Evolutionary conservation across 495 filamentous ascomycete species (phyloP).

Genomic region (Barbatosphaeria neglecta): DNA sequence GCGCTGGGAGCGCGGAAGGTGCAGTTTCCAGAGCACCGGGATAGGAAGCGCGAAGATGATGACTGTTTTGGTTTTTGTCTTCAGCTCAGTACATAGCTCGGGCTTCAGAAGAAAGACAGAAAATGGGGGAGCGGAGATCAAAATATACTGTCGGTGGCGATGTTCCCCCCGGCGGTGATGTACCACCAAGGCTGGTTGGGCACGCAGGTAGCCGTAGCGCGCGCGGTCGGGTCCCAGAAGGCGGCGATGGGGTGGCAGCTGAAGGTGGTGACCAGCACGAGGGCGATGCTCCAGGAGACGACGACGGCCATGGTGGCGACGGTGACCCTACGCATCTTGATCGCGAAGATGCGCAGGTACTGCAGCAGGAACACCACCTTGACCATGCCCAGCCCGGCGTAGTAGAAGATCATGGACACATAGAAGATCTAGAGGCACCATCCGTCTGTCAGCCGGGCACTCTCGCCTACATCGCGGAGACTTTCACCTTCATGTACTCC

Average conservation of each 20-base stretch:
- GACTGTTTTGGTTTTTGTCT: not conserved
- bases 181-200: slow-evolving; percentile 22
- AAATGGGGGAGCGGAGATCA: too few relatives aligned
- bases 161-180: slow-evolving; percentile 26
- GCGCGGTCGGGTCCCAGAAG: slow-evolving; percentile 20
- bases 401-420: slow-evolving; percentile 20
- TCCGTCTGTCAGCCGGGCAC: not conserved
- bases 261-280: slow-evolving; percentile 19
- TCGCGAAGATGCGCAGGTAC: slow-evolving; percentile 24
- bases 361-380: slow-evolving; percentile 24
- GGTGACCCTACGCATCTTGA: slow-evolving; percentile 15
- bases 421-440: slow-evolving; percentile 12
- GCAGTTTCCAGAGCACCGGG: slow-evolving; percentile 18
- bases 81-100: not conserved
- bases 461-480: slow-evolving; percentile 16
- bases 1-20: slow-evolving; percentile 31
- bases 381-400: slow-evolving; percentile 13
- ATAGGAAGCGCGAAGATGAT: slow-evolving; percentile 14
- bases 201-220: slow-evolving; percentile 17
- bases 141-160: slow-evolving; percentile 9
- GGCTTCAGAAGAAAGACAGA: not conserved
- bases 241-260: slow-evolving; percentile 17
- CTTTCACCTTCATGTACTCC: slow-evolving; percentile 10
- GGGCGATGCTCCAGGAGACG: slow-evolving; percentile 17
- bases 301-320: slow-evolving; percentile 19